Evolutionary conservation across 768 basidiomycete genomes (phyloP).

Genomic region (Lactarius psammicola): DNA sequence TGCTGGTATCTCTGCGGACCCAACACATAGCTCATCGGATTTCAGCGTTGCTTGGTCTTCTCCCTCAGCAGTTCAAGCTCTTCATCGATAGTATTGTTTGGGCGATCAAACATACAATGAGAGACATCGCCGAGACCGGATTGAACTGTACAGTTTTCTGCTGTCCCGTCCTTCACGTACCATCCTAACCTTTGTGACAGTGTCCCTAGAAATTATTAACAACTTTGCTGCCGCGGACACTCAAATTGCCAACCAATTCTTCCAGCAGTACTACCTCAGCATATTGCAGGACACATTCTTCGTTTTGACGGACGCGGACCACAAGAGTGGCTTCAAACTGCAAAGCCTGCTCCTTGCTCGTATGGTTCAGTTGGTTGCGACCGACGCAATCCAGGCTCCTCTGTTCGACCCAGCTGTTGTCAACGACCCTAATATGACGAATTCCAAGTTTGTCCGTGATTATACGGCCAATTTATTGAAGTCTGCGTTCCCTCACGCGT

Average conservation of each 20-base stretch:
- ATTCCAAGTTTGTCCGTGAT: constrained; percentile 76
- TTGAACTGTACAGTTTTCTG: constrained; percentile 57
- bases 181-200: constrained; percentile 40
- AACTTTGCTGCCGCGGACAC: constrained; percentile 86
- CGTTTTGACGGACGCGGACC: constrained; percentile 95
- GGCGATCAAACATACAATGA: constrained; percentile 99
- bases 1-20: background rate
- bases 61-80: constrained; percentile 92
- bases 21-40: background rate
- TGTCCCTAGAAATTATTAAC: constrained; percentile 91
- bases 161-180: constrained; percentile 9
- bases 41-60: constrained; percentile 79
- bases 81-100: constrained; percentile 98
- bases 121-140: constrained; percentile 93
- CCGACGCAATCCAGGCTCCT: constrained; percentile 73
- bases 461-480: constrained; percentile 85
- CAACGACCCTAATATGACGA: constrained; percentile 68
- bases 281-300: constrained; percentile 96
- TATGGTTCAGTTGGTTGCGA: constrained; percentile 90
- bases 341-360: constrained; percentile 90
- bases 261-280: constrained; percentile 92
- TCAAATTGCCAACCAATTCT: constrained; percentile 84
- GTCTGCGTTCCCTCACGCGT: constrained; percentile 90
- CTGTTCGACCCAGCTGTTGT: constrained; percentile 78
- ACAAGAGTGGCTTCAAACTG: constrained; percentile 98